Base-by-base conservation (phyloP, 2,329 filamentous ascomycete genomes). In the Fusarium sp. region DNA sequence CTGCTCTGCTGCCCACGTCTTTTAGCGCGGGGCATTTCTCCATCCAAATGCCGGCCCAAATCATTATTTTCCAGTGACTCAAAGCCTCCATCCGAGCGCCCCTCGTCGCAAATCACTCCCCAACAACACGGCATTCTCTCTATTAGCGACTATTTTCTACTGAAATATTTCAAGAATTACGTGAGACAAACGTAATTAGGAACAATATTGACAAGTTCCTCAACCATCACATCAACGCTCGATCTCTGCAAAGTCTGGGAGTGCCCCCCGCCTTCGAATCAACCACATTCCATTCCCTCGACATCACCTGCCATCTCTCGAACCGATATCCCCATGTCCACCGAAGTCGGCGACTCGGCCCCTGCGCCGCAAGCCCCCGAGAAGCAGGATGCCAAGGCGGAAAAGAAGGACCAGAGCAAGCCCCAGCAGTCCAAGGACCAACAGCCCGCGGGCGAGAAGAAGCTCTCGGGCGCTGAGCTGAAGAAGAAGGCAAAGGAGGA, bases 401-500 rank as follows among this genome's bases (percentile, higher is more conserved):
- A 70, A 43, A 69, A 71, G 48, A 67, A 70, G 43, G 58, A 68
- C 29, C 64, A 67, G 52, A 41, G 50, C 42, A 68, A 73, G 40
- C 39, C 56, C 19, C 65, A 71, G 32, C n/a, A 70, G 29, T 13
- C 59, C 43, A 74, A 75, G 53, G 66, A 67, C 41, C 67, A 68
- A 53, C 68, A 58, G 45, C 43, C 58, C n/a, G 42, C 56, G 19
- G 74, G 71, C 52, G 78, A 79, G 54, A 80, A 80, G 69, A 91
- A 91, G 74, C 80, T 91, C 29, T 87, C 90, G 2, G 84, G 85
- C 32, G 92, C 92, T 19, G 91, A 96, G 76, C 74, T 96, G 72
- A 98, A 98, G 79, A 94, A 93, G 71, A 88, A 87, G 74, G 90
- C 90, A 61, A 94, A 97, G 76, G 93, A 92, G 29, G 94, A 97